Conservation (phyloP, 768 basidiomycete genomes). For the Pleurotus sapidus region DNA sequence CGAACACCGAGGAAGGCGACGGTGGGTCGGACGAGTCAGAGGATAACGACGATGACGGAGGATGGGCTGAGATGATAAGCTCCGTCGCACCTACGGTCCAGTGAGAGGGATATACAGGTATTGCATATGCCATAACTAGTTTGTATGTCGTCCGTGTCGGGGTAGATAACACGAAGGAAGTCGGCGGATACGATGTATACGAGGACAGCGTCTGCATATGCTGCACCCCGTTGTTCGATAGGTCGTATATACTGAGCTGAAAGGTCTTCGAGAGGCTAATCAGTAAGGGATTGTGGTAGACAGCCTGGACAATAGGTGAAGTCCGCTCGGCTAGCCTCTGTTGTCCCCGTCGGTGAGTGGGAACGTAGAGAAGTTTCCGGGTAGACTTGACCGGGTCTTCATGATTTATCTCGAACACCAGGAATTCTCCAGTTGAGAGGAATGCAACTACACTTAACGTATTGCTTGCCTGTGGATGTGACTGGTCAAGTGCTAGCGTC, state of each 20-base stretch:
- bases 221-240: conserved; percentile 44
- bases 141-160: conserved; percentile 61
- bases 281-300: conserved; percentile 77
- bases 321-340: conserved; percentile 25
- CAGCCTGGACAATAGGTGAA: conserved; percentile 57
- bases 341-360: conserved; percentile 25
- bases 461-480: conserved; percentile 42
- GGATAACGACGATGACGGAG: conserved; percentile 14
- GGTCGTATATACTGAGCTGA: conserved; percentile 68
- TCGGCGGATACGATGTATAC: conserved; percentile 77
- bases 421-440: conserved; percentile 68
- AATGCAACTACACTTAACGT: conserved; percentile 53
- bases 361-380: conserved; percentile 47
- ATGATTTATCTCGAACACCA: conserved; percentile 53
- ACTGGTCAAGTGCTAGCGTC: conserved; percentile 73
- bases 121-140: conserved; percentile 69
- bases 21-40: conserved; percentile 14
- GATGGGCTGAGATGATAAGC: conserved; percentile 53
- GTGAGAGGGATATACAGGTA: conserved; percentile 78
- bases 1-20: conserved; percentile 12
- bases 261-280: conserved; percentile 68
- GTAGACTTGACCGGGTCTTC: conserved; percentile 36
- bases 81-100: conserved; percentile 81
- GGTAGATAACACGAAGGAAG: conserved; percentile 74
- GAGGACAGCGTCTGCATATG: conserved; percentile 70